A percentile compares a stretch with the other conserved stretches of the same genome.
These are phyloP conservation scores for Pseudogymnoascus sp. DNA, from an alignment of 2,329 filamentous ascomycete genomes.

Conservation along the genomic window DNA sequence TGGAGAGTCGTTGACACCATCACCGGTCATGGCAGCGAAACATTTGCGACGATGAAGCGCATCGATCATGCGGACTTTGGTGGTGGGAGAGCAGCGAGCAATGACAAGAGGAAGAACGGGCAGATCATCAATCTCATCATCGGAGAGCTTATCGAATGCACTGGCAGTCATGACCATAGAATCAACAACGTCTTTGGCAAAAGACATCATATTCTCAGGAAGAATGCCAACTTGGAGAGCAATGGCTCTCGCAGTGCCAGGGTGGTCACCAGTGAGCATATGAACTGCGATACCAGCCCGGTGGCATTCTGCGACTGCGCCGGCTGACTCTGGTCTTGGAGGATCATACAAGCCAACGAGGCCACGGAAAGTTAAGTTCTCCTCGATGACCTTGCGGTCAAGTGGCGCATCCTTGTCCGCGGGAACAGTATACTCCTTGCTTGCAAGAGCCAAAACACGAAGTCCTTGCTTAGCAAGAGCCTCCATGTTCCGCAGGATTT, in stretches of 20 bases:
- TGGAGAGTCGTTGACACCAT: conserved; percentile 89
- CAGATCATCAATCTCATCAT: conserved; percentile 68
- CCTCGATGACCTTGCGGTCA: conserved; percentile 57
- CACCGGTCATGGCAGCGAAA: conserved; percentile 92
- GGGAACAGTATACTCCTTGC: conserved; percentile 27
- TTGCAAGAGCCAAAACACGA: conserved; percentile 61
- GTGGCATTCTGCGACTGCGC: conserved; percentile 52
- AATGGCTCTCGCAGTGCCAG: conserved; percentile 70
- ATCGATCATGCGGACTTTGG: conserved; percentile 87
- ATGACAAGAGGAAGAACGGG: conserved; percentile 73
- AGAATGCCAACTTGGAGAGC: conserved; percentile 74
- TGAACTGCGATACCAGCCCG: conserved; percentile 58
- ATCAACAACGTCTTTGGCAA: conserved; percentile 57
- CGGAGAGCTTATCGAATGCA: conserved; percentile 70
- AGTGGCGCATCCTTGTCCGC: conserved; percentile 35
- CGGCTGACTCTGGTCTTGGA: conserved; percentile 58
- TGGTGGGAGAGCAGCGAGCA: conserved; percentile 75
- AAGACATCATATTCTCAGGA: conserved; percentile 50
- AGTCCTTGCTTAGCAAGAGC: conserved; percentile 58
- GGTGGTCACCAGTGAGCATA: conserved; percentile 75
- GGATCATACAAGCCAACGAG: conserved; percentile 70
- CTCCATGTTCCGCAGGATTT: conserved; percentile 63
- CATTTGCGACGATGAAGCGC: conserved; percentile 68
- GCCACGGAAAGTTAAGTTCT: conserved; percentile 66
- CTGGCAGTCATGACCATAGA: conserved; percentile 68